Conservation (phyloP, 805 yeast genomes). For the Metschnikowia hibisci region DNA sequence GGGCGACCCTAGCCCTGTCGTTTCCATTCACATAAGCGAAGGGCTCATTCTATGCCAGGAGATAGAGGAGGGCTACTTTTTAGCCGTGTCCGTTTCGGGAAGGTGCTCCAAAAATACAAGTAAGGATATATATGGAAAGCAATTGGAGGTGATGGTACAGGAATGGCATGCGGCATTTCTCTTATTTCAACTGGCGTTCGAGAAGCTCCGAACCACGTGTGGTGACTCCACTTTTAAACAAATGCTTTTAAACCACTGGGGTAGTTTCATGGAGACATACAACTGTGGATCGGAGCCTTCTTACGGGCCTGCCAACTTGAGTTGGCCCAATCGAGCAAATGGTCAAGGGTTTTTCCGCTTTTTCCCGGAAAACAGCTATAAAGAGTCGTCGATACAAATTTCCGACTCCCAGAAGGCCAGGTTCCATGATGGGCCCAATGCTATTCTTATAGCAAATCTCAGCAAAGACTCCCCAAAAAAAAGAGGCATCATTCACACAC, state of each 20-base stretch:
- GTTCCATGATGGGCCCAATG: constrained; percentile 23
- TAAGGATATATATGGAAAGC: constrained; percentile 22
- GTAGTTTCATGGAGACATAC: constrained; percentile 23
- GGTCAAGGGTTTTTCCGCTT: constrained; percentile 35
- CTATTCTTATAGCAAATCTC: constrained; percentile 28
- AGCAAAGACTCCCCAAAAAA: constrained; percentile 26
- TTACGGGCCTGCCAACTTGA: constrained; percentile 20
- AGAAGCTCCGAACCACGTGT: constrained; percentile 15
- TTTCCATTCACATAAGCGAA: constrained; percentile 24
- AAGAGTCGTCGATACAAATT: constrained; percentile 27
- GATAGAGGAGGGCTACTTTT: constrained; percentile 23
- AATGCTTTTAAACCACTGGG: constrained; percentile 27
- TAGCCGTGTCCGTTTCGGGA: constrained; percentile 27
- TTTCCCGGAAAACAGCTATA: constrained; percentile 22
- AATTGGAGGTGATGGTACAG: constrained; percentile 22
- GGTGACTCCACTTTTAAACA: constrained; percentile 17
- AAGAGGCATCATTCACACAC: constrained; percentile 28
- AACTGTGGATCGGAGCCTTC: constrained; percentile 20
- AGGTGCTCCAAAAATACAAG: constrained; percentile 13
- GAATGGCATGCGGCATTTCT: constrained; percentile 25
- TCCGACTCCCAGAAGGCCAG: constrained; percentile 15
- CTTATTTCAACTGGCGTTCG: constrained; percentile 26
- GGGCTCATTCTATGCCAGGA: constrained; percentile 25
- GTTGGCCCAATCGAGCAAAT: constrained; percentile 36
- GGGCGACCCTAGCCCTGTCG: constrained; percentile 11